Evolutionary conservation across 441 rosid genomes (phyloP).

Genomic region (Eutrema salsugineum): DNA sequence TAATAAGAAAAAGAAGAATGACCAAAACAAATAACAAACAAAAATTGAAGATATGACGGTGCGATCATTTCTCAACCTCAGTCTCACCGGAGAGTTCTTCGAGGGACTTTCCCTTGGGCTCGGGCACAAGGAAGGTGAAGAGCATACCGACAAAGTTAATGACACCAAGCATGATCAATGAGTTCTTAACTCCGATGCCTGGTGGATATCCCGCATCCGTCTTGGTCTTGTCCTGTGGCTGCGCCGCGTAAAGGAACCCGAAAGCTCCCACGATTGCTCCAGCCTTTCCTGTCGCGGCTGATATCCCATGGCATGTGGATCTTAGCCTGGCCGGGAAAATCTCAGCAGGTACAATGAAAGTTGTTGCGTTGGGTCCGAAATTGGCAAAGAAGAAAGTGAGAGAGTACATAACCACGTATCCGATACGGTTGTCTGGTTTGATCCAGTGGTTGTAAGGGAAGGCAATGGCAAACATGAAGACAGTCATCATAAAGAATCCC

Average conservation of each 20-base stretch:
- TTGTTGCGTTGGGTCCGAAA: conserved; percentile 55
- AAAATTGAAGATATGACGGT: no score
- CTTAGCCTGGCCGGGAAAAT: conserved; percentile 49
- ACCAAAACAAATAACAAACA: background rate
- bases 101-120: conserved; percentile 50
- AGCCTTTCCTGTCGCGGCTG: conserved; percentile 51
- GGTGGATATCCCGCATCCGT: conserved; percentile 37
- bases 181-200: conserved; percentile 45
- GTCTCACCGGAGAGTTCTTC: conserved; percentile 59
- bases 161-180: conserved; percentile 38
- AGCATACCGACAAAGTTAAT: conserved; percentile 38
- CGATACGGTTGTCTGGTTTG: conserved; percentile 23
- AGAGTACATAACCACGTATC: conserved; percentile 40
- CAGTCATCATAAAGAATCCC: conserved; percentile 54
- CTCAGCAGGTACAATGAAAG: conserved; percentile 52
- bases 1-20: background rate
- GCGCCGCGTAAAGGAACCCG: conserved; percentile 55
- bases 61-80: conserved; percentile 29
- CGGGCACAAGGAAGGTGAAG: conserved; percentile 52
- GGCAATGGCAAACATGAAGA: conserved; percentile 53
- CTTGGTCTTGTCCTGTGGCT: conserved; percentile 22
- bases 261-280: conserved; percentile 64
- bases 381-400: conserved; percentile 57
- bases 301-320: conserved; percentile 57
- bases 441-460: conserved; percentile 47